Base-by-base conservation (phyloP, 2,329 filamentous ascomycete genomes). In the Aspergillus sp. region DNA sequence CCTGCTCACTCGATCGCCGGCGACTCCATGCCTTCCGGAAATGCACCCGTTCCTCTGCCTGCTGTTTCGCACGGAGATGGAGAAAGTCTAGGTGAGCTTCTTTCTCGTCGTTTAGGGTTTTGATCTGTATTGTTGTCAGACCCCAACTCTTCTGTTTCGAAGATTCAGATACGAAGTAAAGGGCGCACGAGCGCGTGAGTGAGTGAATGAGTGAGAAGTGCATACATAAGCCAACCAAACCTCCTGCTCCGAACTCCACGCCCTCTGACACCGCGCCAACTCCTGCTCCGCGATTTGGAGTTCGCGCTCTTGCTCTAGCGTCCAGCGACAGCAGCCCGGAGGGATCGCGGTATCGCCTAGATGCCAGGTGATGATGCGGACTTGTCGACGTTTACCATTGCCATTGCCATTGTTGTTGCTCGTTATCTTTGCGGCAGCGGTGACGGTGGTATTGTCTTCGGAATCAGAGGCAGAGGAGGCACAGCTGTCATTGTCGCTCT, bases 201-300 rank as follows among this genome's bases (percentile, higher is more conserved):
- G 19, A 19, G 19, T 19, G 19, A 19, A 2, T 19, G 19, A 19
- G 19, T 19, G 19, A 46, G 43, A 10, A 46, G 27, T 7, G 59
- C 63, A 47, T 57, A 67, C 64, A 59, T 59, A 56, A 12, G 53
- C 48, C 46, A 67, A 44, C 63, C 63, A 66, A 10, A 66, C 34
- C 40, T 66, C 64, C 43, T 66, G 63, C 44, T 66, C 62, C 7
- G 63, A 65, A 44, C 60, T 64, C 62, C 62, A 66, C 1, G 63
- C 60, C 48, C 60, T 66, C 45, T 66, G 64, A 51, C 64, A 66
- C 28, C 58, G 50, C 34, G 52, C 60, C 41, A 66, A 41, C 36
- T 67, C 56, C 10, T 51, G 53, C 46, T 57, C 48, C 0, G 63
- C 63, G 43, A 55, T 52, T 4, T 51, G 42, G 12, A 66, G 53